These are phyloP conservation scores for Elymus sibiricus DNA, from an alignment of 176 grass and related monocot genomes.

Conservation along the genomic window DNA sequence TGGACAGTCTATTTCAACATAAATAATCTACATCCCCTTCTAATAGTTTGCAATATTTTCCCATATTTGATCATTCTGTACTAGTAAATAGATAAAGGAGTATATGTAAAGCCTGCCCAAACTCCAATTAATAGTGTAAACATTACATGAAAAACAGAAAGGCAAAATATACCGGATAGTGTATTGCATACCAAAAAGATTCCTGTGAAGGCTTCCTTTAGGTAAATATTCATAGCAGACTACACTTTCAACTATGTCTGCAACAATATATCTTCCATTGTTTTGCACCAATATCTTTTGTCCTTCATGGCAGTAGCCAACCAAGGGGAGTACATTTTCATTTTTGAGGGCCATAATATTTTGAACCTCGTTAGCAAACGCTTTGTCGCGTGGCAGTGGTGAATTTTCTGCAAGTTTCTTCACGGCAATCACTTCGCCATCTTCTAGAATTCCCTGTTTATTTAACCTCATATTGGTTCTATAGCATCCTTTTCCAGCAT, in stretches of 20 bases:
- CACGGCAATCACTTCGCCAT: not conserved
- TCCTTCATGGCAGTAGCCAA: slow-evolving; percentile 4
- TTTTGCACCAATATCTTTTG: slow-evolving; percentile 13
- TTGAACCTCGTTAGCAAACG: not conserved
- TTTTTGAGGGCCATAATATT: not conserved
- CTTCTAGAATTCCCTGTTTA: not conserved
- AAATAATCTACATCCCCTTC: too few relatives aligned
- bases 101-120: too few relatives aligned
- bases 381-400: not conserved
- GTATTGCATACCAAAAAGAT: slow-evolving; percentile 19
- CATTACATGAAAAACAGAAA: not conserved
- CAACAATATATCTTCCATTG: slow-evolving; percentile 12
- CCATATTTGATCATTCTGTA: too few relatives aligned
- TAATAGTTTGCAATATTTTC: too few relatives aligned
- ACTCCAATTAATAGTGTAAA: too few relatives aligned
- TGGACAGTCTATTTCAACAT: too few relatives aligned
- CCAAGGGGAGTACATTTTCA: not conserved
- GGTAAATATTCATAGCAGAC: slow-evolving; percentile 29
- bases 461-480: not conserved
- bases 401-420: not conserved
- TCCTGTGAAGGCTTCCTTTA: not conserved
- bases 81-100: too few relatives aligned
- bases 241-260: not conserved
- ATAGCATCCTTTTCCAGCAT: not conserved
- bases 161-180: not conserved